Evolutionary conservation across 2,329 filamentous ascomycete genomes (phyloP).

Genomic region (Penicillium concentricum): DNA sequence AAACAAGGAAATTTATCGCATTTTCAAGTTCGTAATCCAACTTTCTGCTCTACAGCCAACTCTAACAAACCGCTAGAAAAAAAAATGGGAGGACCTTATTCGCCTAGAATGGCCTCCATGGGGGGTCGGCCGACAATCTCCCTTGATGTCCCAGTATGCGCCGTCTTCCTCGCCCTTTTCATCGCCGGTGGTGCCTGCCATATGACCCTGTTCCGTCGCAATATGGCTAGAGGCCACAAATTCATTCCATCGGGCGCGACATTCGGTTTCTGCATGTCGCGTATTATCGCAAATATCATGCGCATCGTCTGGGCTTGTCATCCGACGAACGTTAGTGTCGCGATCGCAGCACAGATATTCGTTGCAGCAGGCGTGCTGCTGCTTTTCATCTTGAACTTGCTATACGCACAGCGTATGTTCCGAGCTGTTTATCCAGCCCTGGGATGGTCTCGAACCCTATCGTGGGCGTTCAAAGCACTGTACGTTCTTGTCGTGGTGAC

Average conservation of each 20-base stretch:
- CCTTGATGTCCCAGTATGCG: slow-evolving; percentile 65
- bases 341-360: slow-evolving; percentile 64
- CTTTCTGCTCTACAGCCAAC: too few relatives aligned
- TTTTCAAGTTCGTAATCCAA: not conserved
- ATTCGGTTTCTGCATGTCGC: slow-evolving; percentile 53
- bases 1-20: not conserved
- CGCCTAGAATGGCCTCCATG: slow-evolving; percentile 29
- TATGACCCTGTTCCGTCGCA: slow-evolving; percentile 48
- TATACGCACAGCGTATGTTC: slow-evolving; percentile 73
- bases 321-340: slow-evolving; percentile 46
- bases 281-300: slow-evolving; percentile 49
- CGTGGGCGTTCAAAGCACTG: slow-evolving; percentile 56
- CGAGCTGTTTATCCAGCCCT: slow-evolving; percentile 68
- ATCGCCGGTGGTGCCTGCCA: slow-evolving; percentile 43
- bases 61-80: not conserved
- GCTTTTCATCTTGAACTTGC: slow-evolving; percentile 73
- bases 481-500: slow-evolving; percentile 59
- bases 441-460: slow-evolving; percentile 64
- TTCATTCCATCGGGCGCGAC: slow-evolving; percentile 48
- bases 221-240: slow-evolving; percentile 45
- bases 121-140: slow-evolving; percentile 53
- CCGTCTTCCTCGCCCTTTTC: slow-evolving; percentile 59
- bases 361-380: slow-evolving; percentile 72
- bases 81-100: slow-evolving; percentile 31
- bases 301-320: slow-evolving; percentile 57